A percentile compares a stretch with the other conserved stretches of the same genome.
Conservation (phyloP, 2,329 filamentous ascomycete species). For the Alternaria triticina region DNA sequence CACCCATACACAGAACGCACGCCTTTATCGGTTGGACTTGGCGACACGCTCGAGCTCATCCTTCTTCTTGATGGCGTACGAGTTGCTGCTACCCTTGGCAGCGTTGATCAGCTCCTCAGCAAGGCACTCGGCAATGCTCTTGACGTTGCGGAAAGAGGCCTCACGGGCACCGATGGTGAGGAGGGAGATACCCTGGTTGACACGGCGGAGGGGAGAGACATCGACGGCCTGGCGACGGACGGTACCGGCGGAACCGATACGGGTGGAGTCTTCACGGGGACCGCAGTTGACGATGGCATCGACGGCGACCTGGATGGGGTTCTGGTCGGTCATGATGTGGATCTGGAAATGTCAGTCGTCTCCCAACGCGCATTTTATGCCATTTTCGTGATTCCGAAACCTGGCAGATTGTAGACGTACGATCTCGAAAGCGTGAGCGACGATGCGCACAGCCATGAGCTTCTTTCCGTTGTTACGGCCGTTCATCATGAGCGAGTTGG, state of each 20-base stretch:
- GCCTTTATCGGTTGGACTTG: constrained; percentile 98
- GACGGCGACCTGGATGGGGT: constrained; percentile 99
- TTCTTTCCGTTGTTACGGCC: constrained; percentile 99
- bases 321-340: constrained; percentile 99
- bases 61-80: constrained; percentile 99
- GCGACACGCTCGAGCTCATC: constrained; percentile 99
- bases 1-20: constrained; percentile 30
- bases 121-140: constrained; percentile 99
- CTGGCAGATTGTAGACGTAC: constrained; percentile 65
- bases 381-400: not conserved
- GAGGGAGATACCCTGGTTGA: constrained; percentile 99
- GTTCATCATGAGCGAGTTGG: constrained; percentile 99
- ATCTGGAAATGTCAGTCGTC: constrained; percentile 65
- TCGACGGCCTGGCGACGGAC: constrained; percentile 99
- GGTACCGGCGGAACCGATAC: constrained; percentile 99
- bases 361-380: not conserved
- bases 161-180: constrained; percentile 99
- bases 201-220: constrained; percentile 98
- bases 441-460: constrained; percentile 99
- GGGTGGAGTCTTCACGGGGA: constrained; percentile 99
- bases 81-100: constrained; percentile 99
- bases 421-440: constrained; percentile 99
- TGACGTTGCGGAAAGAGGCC: constrained; percentile 99
- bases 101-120: constrained; percentile 99
- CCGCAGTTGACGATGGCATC: constrained; percentile 99